phyloP scores from a whole-genome alignment of 1,139 yeast genomes.

The Pneumocystis canis region DNA sequence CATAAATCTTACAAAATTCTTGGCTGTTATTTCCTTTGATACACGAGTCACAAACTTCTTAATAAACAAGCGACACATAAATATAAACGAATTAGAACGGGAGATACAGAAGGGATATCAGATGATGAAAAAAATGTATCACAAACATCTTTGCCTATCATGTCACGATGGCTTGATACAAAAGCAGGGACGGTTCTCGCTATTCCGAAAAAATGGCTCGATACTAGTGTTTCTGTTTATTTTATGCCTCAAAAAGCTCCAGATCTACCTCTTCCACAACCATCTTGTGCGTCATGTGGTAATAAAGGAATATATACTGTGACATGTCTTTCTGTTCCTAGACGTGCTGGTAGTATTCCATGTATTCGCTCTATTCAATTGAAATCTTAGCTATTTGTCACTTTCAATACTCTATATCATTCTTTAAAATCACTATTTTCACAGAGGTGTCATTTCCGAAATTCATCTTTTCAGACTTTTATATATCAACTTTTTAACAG shows the following conservation, averaged over 20 bases:
- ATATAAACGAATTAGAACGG: background rate
- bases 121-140: conserved; percentile 1
- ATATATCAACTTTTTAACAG: no score
- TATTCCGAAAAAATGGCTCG: background rate
- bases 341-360: background rate
- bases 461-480: no score
- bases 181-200: background rate
- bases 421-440: no score
- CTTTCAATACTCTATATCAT: no score
- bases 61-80: background rate
- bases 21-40: no score
- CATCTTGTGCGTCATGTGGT: background rate
- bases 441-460: no score
- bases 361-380: background rate
- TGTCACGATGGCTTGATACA: conserved; percentile 2
- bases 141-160: background rate
- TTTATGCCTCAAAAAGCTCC: background rate
- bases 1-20: no score
- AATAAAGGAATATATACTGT: background rate
- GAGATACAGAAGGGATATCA: background rate
- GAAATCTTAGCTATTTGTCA: background rate
- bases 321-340: background rate
- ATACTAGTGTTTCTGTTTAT: background rate
- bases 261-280: background rate
- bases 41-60: background rate